Conservation (phyloP, 352 stramenopile genomes). For the Bremia lactucae region DNA sequence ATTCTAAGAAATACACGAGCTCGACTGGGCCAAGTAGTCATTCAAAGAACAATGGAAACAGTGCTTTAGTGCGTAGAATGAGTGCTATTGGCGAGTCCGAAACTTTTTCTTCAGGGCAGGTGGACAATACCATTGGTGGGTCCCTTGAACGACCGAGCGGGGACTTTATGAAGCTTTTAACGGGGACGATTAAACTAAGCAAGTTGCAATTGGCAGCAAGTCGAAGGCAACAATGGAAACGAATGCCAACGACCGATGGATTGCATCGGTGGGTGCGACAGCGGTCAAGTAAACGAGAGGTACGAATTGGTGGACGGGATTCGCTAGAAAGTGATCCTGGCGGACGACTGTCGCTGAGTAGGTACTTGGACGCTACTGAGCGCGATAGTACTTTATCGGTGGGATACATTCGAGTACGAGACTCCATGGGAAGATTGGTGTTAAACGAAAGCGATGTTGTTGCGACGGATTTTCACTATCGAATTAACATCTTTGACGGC, state of each 20-base stretch:
- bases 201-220: constrained; percentile 67
- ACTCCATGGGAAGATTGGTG: constrained; percentile 55
- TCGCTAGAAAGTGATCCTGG: constrained; percentile 46
- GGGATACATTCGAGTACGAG: constrained; percentile 68
- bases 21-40: constrained; percentile 12
- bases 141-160: constrained; percentile 23
- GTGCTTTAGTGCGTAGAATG: constrained; percentile 25
- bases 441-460: constrained; percentile 77
- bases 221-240: constrained; percentile 63
- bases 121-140: constrained; percentile 23
- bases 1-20: constrained; percentile 20
- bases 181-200: constrained; percentile 33
- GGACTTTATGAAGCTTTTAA: constrained; percentile 14
- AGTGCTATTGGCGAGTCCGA: constrained; percentile 34
- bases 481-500: constrained; percentile 71
- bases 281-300: constrained; percentile 9
- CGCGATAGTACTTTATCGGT: constrained; percentile 54
- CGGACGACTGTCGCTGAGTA: constrained; percentile 22
- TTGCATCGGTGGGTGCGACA: constrained; percentile 65
- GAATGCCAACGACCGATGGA: constrained; percentile 63
- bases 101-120: constrained; percentile 26
- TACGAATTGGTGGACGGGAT: constrained; percentile 19
- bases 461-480: constrained; percentile 70
- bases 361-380: constrained; percentile 43
- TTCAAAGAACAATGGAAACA: constrained; percentile 15